Evolutionary conservation across 441 rosid genomes (phyloP).

Genomic region (Codiaeum variegatum): DNA sequence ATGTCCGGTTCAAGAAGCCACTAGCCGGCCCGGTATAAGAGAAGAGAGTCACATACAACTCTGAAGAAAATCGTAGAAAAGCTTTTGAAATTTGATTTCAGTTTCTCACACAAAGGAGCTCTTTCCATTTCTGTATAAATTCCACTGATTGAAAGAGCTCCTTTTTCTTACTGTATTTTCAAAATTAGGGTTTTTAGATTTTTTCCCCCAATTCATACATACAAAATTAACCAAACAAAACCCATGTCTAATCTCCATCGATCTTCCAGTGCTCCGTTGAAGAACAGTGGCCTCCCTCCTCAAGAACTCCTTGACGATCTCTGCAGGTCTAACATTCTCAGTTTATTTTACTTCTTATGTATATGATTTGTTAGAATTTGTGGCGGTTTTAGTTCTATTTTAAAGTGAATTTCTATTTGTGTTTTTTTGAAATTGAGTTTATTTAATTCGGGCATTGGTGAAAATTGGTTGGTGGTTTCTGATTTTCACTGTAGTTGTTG

Average conservation of each 20-base stretch:
- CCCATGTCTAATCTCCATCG: constrained; percentile 68
- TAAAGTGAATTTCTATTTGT: not conserved
- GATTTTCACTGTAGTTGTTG: not conserved
- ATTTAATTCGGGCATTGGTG: not conserved
- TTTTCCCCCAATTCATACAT: not conserved
- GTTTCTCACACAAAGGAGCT: not conserved
- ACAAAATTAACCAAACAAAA: not conserved
- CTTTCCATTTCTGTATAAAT: not conserved
- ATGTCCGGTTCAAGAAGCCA: not conserved
- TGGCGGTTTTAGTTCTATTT: not conserved
- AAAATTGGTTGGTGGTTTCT: not conserved
- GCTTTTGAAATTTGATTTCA: not conserved
- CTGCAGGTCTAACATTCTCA: constrained; percentile 53
- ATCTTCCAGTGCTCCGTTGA: constrained; percentile 60
- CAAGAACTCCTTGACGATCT: constrained; percentile 96
- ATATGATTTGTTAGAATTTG: not conserved
- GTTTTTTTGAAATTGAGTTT: not conserved
- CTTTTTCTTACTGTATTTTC: not conserved
- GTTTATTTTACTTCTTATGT: not conserved
- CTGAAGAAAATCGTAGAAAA: not conserved
- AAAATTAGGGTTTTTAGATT: not conserved
- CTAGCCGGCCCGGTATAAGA: not conserved
- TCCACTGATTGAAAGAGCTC: constrained; percentile 12
- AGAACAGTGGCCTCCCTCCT: constrained; percentile 84
- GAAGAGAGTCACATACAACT: not conserved